Evolutionary conservation across 345 rosid species (phyloP).

Genomic region (Moricandia arvensis): DNA sequence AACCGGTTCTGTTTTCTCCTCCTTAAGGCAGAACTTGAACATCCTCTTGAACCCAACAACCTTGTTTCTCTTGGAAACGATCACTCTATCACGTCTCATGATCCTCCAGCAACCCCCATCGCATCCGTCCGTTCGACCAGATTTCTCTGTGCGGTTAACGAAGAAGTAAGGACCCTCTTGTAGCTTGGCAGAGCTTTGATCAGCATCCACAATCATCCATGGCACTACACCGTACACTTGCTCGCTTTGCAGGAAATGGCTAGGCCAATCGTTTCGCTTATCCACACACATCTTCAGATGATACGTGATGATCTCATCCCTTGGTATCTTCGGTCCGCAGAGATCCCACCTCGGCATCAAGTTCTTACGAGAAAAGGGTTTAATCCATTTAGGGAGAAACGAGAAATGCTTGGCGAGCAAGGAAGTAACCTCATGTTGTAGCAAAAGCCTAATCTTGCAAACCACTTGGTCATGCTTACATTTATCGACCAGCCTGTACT

Average conservation of each 20-base stretch:
- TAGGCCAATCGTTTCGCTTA: background rate
- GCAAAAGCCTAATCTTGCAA: slow-evolving; percentile 10
- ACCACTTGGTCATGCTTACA: slow-evolving; percentile 12
- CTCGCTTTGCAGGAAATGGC: background rate
- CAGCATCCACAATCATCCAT: background rate
- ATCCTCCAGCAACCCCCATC: slow-evolving; percentile 2
- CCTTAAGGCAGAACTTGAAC: background rate
- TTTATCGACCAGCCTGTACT: slow-evolving; percentile 1
- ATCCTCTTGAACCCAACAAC: background rate
- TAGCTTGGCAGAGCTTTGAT: background rate
- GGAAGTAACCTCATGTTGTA: background rate
- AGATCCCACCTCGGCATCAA: background rate
- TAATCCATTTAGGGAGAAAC: background rate
- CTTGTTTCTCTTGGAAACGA: background rate
- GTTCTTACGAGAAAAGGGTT: background rate
- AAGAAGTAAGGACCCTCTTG: background rate
- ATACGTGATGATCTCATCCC: background rate
- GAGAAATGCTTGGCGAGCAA: slow-evolving; percentile 3
- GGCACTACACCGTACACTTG: background rate
- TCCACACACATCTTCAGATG: background rate
- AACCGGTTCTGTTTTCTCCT: background rate
- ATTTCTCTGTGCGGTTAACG: background rate
- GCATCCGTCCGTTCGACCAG: background rate
- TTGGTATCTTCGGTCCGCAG: background rate
- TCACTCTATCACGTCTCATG: background rate